These are phyloP conservation scores for Coemansia sp. DNA, from an alignment of 192 early-diverging fungal genomes.

Conservation along the genomic window DNA sequence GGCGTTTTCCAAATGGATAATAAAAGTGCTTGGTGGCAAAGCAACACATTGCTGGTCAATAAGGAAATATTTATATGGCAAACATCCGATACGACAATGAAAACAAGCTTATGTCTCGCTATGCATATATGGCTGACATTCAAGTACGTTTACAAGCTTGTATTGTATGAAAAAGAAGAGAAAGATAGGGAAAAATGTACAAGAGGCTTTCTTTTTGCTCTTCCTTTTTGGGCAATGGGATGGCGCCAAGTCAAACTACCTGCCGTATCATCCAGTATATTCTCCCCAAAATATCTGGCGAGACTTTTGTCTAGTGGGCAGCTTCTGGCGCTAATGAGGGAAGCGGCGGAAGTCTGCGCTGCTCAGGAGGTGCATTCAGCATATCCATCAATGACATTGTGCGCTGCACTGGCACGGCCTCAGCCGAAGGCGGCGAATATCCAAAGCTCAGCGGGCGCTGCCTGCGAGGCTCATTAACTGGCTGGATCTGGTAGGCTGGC, in stretches of 20 bases:
- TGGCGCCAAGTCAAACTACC: too few relatives aligned
- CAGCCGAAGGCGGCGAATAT: background rate
- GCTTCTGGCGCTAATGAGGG: slow-evolving; percentile 23
- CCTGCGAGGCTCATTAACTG: background rate
- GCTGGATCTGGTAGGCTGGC: background rate
- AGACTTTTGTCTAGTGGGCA: background rate
- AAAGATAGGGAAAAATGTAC: slow-evolving; percentile 5
- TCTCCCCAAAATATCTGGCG: too few relatives aligned
- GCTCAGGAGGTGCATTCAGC: slow-evolving; percentile 50
- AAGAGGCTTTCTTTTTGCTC: slow-evolving; percentile 3
- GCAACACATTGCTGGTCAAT: too few relatives aligned
- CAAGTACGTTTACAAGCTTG: too few relatives aligned
- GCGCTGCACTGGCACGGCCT: slow-evolving; percentile 18
- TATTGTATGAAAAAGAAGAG: too few relatives aligned
- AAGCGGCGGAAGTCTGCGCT: slow-evolving; percentile 50
- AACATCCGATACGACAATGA: too few relatives aligned
- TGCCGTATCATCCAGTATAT: too few relatives aligned
- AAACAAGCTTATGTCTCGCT: too few relatives aligned
- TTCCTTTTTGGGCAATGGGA: background rate
- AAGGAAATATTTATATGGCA: too few relatives aligned
- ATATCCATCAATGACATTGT: slow-evolving; percentile 51
- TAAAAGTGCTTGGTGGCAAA: too few relatives aligned
- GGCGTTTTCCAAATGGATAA: too few relatives aligned
- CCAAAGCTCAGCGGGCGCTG: slow-evolving; percentile 5
- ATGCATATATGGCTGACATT: too few relatives aligned